These are phyloP conservation scores for Globisporangium orthogonon DNA, from an alignment of 352 stramenopile genomes.

Conservation along the genomic window DNA sequence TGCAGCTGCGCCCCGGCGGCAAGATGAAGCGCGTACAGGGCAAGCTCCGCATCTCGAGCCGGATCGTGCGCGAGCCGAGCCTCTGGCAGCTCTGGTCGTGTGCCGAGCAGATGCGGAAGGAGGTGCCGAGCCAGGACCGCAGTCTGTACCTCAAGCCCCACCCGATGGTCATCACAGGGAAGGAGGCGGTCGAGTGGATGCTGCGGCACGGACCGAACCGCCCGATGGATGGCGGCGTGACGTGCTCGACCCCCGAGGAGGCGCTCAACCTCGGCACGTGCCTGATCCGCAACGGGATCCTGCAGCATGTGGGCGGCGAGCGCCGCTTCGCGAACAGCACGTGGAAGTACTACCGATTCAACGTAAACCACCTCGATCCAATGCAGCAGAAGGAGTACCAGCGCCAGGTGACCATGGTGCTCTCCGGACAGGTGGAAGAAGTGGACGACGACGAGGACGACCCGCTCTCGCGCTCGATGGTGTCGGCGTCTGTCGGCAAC, in stretches of 20 bases:
- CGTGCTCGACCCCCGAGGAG: slow-evolving; percentile 80
- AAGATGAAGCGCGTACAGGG: slow-evolving; percentile 85
- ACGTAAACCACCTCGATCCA: slow-evolving; percentile 67
- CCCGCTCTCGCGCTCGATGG: slow-evolving; percentile 44
- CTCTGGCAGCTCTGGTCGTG: slow-evolving; percentile 80
- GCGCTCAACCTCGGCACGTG: slow-evolving; percentile 69
- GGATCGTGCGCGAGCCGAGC: slow-evolving; percentile 79
- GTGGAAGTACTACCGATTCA: slow-evolving; percentile 88
- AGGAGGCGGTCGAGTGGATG: slow-evolving; percentile 82
- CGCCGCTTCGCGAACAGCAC: slow-evolving; percentile 70
- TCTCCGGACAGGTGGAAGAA: slow-evolving; percentile 72
- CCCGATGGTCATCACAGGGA: slow-evolving; percentile 70
- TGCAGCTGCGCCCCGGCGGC: slow-evolving; percentile 69
- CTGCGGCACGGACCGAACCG: slow-evolving; percentile 79
- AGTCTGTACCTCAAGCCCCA: slow-evolving; percentile 84
- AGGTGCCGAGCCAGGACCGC: slow-evolving; percentile 62
- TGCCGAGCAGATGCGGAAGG: slow-evolving; percentile 78
- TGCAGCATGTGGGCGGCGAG: slow-evolving; percentile 72
- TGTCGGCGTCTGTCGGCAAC: slow-evolving; percentile 52
- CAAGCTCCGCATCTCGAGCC: slow-evolving; percentile 76
- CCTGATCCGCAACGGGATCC: slow-evolving; percentile 56
- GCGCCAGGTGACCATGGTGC: slow-evolving; percentile 52
- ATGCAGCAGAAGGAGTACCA: slow-evolving; percentile 36
- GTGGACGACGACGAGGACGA: slow-evolving; percentile 70
- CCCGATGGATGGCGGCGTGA: slow-evolving; percentile 78